phyloP scores from a whole-genome alignment of 768 basidiomycete species.

The Panaeolus cyanescens region DNA sequence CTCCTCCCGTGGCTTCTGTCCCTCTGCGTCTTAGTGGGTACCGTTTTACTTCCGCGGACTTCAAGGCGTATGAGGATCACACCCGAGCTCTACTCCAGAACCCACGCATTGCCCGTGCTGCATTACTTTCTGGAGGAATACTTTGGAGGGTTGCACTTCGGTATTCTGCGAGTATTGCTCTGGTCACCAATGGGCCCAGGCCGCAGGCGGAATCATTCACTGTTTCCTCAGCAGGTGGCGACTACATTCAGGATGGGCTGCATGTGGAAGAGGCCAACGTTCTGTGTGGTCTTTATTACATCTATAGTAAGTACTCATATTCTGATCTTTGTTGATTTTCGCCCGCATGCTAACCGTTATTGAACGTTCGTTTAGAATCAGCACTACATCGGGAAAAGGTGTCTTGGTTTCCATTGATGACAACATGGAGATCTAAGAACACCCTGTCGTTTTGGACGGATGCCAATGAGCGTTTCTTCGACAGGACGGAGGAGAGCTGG shows the following conservation, averaged over 20 bases:
- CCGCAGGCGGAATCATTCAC: not conserved
- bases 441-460: not conserved
- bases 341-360: not conserved
- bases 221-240: not conserved
- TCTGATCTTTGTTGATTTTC: no score
- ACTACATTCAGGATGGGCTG: not conserved
- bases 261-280: not conserved
- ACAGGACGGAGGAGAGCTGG: not conserved
- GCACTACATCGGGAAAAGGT: not conserved
- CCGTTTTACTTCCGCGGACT: slow-evolving; percentile 1
- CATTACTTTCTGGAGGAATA: slow-evolving; percentile 6
- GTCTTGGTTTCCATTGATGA: not conserved
- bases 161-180: not conserved
- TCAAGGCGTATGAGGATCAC: not conserved
- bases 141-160: slow-evolving; percentile 6
- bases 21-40: not conserved
- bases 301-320: not conserved
- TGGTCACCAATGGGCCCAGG: not conserved
- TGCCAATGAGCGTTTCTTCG: not conserved
- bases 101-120: slow-evolving; percentile 5
- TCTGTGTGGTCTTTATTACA: not conserved
- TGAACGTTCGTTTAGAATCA: not conserved
- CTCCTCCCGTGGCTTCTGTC: not conserved
- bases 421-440: not conserved
- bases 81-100: not conserved